These are phyloP conservation scores for Exsudoporus frostii DNA, from an alignment of 768 basidiomycete species.

Conservation along the genomic window DNA sequence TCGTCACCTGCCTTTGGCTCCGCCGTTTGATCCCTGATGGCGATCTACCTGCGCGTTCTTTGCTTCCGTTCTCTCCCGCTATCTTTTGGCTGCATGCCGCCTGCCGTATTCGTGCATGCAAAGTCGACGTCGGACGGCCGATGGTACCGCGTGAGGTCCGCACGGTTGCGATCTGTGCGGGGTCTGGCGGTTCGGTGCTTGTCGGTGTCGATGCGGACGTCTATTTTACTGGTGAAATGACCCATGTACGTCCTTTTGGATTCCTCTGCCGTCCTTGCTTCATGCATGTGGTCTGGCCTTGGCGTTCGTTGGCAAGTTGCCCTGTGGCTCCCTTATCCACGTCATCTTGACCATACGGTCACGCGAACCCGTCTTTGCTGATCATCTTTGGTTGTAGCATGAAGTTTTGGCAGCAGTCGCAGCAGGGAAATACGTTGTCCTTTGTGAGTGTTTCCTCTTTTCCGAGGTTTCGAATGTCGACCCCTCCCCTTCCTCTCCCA, in stretches of 20 bases:
- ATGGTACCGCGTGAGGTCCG: conserved; percentile 35
- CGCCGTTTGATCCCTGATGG: conserved; percentile 11
- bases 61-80: conserved; percentile 18
- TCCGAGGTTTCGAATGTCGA: not conserved
- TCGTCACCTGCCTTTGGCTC: not conserved
- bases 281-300: not conserved
- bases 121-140: conserved; percentile 69
- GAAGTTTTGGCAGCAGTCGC: conserved; percentile 82
- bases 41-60: conserved; percentile 15
- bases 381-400: conserved; percentile 51
- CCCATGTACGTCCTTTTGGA: conserved; percentile 56
- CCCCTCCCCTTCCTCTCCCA: not conserved
- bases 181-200: conserved; percentile 80
- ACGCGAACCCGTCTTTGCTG: not conserved
- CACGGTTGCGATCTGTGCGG: conserved; percentile 87
- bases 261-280: conserved; percentile 9
- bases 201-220: conserved; percentile 73
- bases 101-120: conserved; percentile 4
- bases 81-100: not conserved
- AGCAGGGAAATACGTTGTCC: conserved; percentile 71
- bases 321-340: conserved; percentile 5
- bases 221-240: conserved; percentile 91
- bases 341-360: conserved; percentile 4
- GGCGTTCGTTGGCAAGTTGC: not conserved
- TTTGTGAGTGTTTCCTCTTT: conserved; percentile 54